Evolutionary conservation across 208 protist genomes (phyloP).

Genomic region (Leishmania martiniquensis): DNA sequence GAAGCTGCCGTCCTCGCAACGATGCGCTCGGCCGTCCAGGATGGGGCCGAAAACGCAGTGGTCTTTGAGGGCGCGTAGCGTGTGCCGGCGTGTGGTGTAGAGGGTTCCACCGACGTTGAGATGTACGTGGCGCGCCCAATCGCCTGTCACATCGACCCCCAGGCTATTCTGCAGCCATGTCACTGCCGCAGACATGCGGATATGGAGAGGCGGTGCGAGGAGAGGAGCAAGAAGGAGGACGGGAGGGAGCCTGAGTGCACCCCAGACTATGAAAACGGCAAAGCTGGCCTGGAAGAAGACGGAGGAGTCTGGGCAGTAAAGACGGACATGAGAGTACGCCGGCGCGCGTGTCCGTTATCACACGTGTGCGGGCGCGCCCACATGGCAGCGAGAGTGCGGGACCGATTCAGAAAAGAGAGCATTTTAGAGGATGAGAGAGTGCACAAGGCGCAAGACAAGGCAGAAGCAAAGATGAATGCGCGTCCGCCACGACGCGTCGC

Average conservation of each 20-base stretch:
- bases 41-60: constrained; percentile 64
- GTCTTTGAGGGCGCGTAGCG: constrained; percentile 32
- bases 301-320: not conserved
- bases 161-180: constrained; percentile 39
- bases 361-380: too few relatives aligned
- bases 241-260: not conserved
- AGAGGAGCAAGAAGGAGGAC: not conserved
- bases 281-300: not conserved
- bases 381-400: not conserved
- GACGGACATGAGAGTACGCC: not conserved
- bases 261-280: not conserved
- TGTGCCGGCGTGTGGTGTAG: constrained; percentile 47
- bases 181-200: constrained; percentile 17
- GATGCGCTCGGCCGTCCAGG: constrained; percentile 38
- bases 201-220: not conserved
- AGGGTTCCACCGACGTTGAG: constrained; percentile 72
- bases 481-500: not conserved
- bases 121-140: constrained; percentile 46
- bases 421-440: not conserved
- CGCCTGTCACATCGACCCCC: constrained; percentile 48
- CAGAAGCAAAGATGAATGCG: not conserved
- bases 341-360: not conserved
- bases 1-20: constrained; percentile 57
- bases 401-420: not conserved
- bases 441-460: not conserved